Percentiles rank a stretch among this genome's conserved stretches.
These are phyloP conservation scores for Collybiopsis confluens DNA, from an alignment of 768 basidiomycete genomes.

Conservation along the genomic window DNA sequence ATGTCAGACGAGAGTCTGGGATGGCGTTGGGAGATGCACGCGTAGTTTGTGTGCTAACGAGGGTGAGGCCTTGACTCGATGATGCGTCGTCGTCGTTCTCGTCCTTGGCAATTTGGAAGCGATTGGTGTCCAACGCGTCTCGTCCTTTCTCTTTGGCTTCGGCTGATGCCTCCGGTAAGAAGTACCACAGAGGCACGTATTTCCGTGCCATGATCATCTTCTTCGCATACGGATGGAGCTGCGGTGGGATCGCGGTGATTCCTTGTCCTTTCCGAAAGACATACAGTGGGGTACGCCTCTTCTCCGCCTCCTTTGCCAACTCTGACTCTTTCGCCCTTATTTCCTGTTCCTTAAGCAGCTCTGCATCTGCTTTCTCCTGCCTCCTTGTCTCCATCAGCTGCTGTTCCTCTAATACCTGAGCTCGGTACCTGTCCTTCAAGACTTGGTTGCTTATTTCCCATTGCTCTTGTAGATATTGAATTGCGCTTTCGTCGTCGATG, in stretches of 20 bases:
- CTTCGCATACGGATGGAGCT: slow-evolving; percentile 3
- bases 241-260: neutral
- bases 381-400: slow-evolving; percentile 19
- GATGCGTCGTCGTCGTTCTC: neutral
- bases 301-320: slow-evolving; percentile 12
- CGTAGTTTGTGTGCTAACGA: neutral
- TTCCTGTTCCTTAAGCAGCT: slow-evolving; percentile 10
- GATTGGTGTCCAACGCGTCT: neutral
- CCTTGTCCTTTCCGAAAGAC: neutral
- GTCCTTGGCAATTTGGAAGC: neutral
- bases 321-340: slow-evolving; percentile 13
- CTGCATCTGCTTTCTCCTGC: slow-evolving; percentile 13
- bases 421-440: neutral
- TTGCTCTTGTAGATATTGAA: neutral
- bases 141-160: neutral
- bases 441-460: slow-evolving; percentile 4
- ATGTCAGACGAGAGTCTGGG: neutral
- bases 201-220: neutral
- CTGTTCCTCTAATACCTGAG: neutral
- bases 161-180: neutral
- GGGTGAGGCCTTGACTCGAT: neutral
- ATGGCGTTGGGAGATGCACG: slow-evolving; percentile 1
- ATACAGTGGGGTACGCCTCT: slow-evolving; percentile 4
- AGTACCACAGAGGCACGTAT: slow-evolving; percentile 8
- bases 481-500: slow-evolving; percentile 11